Percentiles rank a stretch among this genome's conserved stretches.
Evolutionary conservation across 495 filamentous ascomycete genomes (phyloP).

Genomic region (Podospora anserina): DNA sequence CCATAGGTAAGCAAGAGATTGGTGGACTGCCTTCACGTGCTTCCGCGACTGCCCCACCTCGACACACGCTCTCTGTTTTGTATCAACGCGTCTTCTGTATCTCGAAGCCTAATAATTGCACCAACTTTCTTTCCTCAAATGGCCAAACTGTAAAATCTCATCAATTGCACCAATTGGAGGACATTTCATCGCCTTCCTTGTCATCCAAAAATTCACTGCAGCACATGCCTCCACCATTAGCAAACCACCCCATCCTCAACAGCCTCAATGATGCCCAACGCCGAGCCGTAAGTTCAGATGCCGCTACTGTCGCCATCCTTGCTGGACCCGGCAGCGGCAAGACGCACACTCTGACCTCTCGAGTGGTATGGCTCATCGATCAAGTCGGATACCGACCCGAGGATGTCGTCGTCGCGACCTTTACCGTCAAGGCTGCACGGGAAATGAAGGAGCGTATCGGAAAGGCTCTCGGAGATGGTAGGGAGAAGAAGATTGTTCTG

Average conservation of each 20-base stretch:
- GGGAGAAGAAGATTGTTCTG: conserved; percentile 75
- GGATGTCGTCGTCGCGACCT: conserved; percentile 95
- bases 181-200: neutral
- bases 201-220: neutral
- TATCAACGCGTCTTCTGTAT: neutral
- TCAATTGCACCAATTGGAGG: neutral
- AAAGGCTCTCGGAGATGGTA: conserved; percentile 69
- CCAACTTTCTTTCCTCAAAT: conserved; percentile 1
- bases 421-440: conserved; percentile 92
- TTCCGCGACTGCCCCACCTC: neutral
- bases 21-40: neutral
- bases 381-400: conserved; percentile 73
- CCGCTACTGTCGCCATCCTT: conserved; percentile 82
- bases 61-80: neutral
- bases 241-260: conserved; percentile 44
- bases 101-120: neutral
- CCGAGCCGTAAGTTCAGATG: conserved; percentile 76
- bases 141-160: neutral
- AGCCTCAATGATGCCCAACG: conserved; percentile 82
- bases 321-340: conserved; percentile 84
- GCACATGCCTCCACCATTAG: conserved; percentile 13
- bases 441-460: conserved; percentile 93
- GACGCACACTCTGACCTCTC: conserved; percentile 92
- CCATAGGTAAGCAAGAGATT: neutral
- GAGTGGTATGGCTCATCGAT: conserved; percentile 91